Base-by-base conservation (phyloP, 176 grass and related monocot species). In the Puya raimondii region DNA sequence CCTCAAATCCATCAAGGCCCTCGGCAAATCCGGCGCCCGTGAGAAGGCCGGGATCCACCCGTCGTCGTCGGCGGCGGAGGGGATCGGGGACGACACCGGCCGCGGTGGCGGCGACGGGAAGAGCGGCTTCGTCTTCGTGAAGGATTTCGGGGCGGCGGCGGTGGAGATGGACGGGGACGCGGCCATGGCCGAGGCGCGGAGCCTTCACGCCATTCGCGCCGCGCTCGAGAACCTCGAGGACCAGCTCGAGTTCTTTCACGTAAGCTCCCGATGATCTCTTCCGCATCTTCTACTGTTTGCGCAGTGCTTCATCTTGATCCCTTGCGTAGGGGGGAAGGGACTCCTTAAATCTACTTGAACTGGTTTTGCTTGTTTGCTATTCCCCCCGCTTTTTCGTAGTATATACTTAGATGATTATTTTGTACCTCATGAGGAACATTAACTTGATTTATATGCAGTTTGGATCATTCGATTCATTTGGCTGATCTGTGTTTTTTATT, bases 191-290 rank as follows among this genome's bases (percentile, higher is more conserved):
- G 88, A 96, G 73, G 92, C 86, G 48, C 85, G 79, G 76, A 96
- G 92, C 78, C 83, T 96, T 64, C 78, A 92, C 70, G 81, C 88
- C 64, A 96, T 96, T 72, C 84, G 92, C 53, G 72, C 83, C 22
- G 88, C 88, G 47, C 81, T 96, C 23, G 92, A 96, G 84, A 85
- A 92, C 76, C 84, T 96, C 26, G 92, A 91, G 79, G 86, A 89
- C 65, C 81, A 89, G 79, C 88, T 96, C 76, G 88, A 87, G 70
- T 96, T 92, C 81, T 51, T 92, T 58, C 92, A 89, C 70, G 92
- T 96, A 70, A 89, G 88, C 64, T 13, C 70, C 25, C n/a, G 54
- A 7, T 2, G n/a, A 61, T 17, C 21, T 73, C 16, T 78, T 26
- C 25, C 25, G 25, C 25, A 26, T 26, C 25, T 26, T 26, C 1